Percentiles rank a stretch among this genome's conserved stretches.
These are phyloP conservation scores for Morella rubra DNA, from an alignment of 306 rosid genomes.

Conservation along the genomic window DNA sequence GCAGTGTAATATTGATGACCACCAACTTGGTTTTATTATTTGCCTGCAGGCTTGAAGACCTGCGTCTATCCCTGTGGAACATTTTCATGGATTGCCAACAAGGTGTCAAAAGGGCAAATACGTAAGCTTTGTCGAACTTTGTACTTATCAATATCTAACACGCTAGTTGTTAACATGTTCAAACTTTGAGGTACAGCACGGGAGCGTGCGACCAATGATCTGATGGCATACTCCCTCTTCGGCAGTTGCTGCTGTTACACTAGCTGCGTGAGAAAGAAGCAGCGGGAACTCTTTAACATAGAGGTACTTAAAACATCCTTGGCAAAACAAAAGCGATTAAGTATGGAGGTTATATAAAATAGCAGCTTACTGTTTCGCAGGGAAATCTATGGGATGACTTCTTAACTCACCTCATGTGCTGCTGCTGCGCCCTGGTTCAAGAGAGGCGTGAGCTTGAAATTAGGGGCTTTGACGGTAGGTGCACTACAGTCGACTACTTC, in stretches of 20 bases:
- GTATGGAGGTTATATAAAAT: background rate
- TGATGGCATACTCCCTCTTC: conserved; percentile 27
- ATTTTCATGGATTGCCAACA: conserved; percentile 39
- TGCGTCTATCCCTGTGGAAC: conserved; percentile 48
- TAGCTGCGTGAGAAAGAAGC: conserved; percentile 35
- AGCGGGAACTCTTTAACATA: conserved; percentile 28
- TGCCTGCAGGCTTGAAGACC: conserved; percentile 37
- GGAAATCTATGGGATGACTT: conserved; percentile 39
- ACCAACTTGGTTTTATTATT: background rate
- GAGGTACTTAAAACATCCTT: conserved; percentile 25
- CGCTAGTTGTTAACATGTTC: background rate
- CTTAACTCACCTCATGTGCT: conserved; percentile 38
- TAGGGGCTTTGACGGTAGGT: conserved; percentile 31
- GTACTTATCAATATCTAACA: background rate
- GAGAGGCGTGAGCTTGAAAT: conserved; percentile 35
- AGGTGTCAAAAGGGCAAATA: conserved; percentile 27
- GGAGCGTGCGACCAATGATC: conserved; percentile 24
- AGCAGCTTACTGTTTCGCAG: conserved; percentile 14
- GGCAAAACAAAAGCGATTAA: background rate
- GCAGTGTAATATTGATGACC: background rate
- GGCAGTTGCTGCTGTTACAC: conserved; percentile 42
- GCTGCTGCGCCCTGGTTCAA: conserved; percentile 47
- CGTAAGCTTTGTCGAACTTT: conserved; percentile 22
- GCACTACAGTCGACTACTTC: background rate
- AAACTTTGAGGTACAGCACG: conserved; percentile 31